A percentile compares a stretch with the other conserved stretches of the same genome.
phyloP scores from a whole-genome alignment of 106 monocot species.

The Dendrobium chrysotoxum region DNA sequence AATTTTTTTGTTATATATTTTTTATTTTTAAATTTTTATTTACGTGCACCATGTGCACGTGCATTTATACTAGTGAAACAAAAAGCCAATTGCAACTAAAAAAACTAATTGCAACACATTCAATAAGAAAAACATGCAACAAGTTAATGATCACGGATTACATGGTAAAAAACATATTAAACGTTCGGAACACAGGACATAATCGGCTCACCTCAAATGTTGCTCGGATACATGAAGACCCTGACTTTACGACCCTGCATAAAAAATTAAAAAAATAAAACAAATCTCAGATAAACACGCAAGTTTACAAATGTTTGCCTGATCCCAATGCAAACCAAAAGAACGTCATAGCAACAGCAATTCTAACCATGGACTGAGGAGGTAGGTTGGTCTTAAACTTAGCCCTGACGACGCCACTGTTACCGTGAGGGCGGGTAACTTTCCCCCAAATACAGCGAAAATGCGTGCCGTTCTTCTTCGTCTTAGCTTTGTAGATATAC shows the following conservation, averaged over 20 bases:
- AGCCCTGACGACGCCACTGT: conserved; percentile 74
- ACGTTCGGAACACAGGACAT: not conserved
- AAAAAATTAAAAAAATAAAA: not conserved
- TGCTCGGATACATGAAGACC: conserved; percentile 24
- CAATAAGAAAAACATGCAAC: not conserved
- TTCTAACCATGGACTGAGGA: conserved; percentile 66
- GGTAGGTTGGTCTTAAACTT: conserved; percentile 88
- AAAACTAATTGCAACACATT: not conserved
- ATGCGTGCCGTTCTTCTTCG: conserved; percentile 55
- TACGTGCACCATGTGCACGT: no score
- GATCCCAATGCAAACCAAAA: not conserved
- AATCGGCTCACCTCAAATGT: conserved; percentile 13
- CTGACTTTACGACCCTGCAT: conserved; percentile 18
- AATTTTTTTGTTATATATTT: no score
- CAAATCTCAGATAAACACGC: not conserved
- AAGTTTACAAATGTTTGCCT: not conserved
- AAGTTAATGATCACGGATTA: not conserved
- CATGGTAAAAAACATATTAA: not conserved
- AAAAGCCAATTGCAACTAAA: not conserved
- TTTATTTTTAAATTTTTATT: no score
- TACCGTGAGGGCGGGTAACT: conserved; percentile 69
- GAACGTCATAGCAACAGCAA: not conserved
- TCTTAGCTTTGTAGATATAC: conserved; percentile 86
- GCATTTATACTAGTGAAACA: no score
- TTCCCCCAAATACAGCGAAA: conserved; percentile 79